Base-by-base conservation (phyloP, 371 early-diverging fungal species). In the Nematocida displodere region DNA sequence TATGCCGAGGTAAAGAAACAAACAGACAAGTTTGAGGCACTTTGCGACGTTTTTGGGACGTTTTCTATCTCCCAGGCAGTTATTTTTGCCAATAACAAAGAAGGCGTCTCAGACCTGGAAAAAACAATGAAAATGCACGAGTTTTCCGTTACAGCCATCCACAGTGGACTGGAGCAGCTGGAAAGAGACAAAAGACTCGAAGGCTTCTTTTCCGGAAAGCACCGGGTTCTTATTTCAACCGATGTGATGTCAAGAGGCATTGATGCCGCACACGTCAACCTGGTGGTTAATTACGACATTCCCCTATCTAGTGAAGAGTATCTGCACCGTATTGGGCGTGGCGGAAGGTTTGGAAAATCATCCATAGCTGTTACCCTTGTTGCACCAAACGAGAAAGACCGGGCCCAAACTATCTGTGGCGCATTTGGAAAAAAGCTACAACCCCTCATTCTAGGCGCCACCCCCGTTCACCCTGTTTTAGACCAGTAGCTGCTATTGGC, bases 251-350 rank as follows among this genome's bases (percentile, higher is more conserved):
- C 96, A 2, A 88, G 99, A 79, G 99, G 99, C 86, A 95, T 97
- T 79, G 97, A 98, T 85, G 95, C 95, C 80, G 94, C 93, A 84
- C 92, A 92, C 28, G 94, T 97, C 50, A 95, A 96, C 84, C 91
- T 95, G 13, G 97, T 98, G 48, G 94, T 98, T 85, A 97, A 98
- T 87, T 97, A 93, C 88, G 97, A 96, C 84, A 92, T 96, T 82
- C 97, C 97, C 63, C 91, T 91, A 82, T 91, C 92, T 65, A 89
- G 95, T 29, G 97, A 98, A 82, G 94, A 94, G 1, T 97, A 98
- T 82, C 86, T 98, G 46, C 97, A 98, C 85, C 90, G 99, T 79
- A 94, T 98, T 79, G 99, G 99, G 64, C 91, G 97, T 88, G 96
- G 96, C 48, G 99, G 97, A 7, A 89, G 99, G 68, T 97, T 93